Percentiles rank a stretch among this genome's conserved stretches.
phyloP scores from a whole-genome alignment of 1,139 yeast species.

The Yamadazyma blattariae region DNA sequence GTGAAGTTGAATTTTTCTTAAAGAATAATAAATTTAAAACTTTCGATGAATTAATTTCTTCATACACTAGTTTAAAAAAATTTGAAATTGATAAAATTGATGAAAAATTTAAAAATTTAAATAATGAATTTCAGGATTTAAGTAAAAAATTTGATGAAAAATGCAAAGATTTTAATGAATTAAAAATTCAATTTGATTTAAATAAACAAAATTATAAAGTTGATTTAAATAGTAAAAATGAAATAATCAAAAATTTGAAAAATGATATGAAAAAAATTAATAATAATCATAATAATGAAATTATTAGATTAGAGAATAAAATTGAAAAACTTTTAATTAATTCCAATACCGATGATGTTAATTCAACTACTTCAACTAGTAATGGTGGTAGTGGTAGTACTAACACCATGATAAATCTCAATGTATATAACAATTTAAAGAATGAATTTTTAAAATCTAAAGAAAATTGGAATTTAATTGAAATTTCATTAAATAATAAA shows the following conservation, averaged over 20 bases:
- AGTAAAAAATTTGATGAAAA: constrained; percentile 38
- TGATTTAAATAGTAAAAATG: constrained; percentile 31
- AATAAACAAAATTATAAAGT: constrained; percentile 36
- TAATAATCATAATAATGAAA: constrained; percentile 44
- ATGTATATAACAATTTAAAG: constrained; percentile 53
- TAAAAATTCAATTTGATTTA: constrained; percentile 39
- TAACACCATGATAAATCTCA: neutral
- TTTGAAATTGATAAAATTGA: constrained; percentile 12
- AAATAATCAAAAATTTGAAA: constrained; percentile 23
- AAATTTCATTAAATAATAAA: constrained; percentile 47
- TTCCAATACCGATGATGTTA: constrained; percentile 8
- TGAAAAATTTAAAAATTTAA: constrained; percentile 32
- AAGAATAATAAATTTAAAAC: constrained; percentile 25
- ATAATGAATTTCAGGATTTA: constrained; percentile 33
- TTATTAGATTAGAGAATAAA: constrained; percentile 47
- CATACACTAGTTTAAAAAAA: constrained; percentile 15
- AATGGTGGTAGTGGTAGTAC: too few relatives aligned
- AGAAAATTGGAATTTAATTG: constrained; percentile 65
- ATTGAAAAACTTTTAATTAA: constrained; percentile 37
- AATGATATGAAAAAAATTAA: constrained; percentile 23
- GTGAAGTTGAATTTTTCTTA: constrained; percentile 32
- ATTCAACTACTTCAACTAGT: constrained; percentile 2
- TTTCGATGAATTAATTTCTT: constrained; percentile 24
- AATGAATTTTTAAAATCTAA: constrained; percentile 65
- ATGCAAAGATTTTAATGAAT: constrained; percentile 35